Base-by-base conservation (phyloP, 106 monocot genomes). In the Phalaenopsis equestris region DNA sequence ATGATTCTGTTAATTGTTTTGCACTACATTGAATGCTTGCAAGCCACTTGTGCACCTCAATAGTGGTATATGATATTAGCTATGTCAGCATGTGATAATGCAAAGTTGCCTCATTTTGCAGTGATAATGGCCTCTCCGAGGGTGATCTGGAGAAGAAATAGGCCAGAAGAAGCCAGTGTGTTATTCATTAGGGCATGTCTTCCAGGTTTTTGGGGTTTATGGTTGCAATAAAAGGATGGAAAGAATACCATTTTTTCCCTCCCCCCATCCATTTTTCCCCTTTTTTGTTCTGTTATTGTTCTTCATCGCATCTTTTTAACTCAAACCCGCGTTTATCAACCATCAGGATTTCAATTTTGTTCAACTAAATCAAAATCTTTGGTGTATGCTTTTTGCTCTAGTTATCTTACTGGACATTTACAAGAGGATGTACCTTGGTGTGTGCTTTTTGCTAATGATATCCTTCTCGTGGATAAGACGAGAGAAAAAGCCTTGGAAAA, bases 121-220 rank as follows among this genome's bases (percentile, higher is more conserved):
- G 86, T 75, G 82, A 86, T 55, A 21, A 49, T 48, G 82, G 75
- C 10, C 3, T 65, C 43, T 86, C 79, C 6, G 86, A 82, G 42
- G 86, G 82, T 1, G 86, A 86, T 41, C 56, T 64, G 11, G 82
- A 82, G 58, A 38, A 41, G 1, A 79, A 79, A 17, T 64, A 46
- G 7, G 48, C 74, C 16, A 79, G 86, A 82, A 86, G 86, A 82
- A 82, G 86, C 38, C 75, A 86, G 42, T 86, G 86, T 79, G 82
- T 86, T n/a, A 82, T 86, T 67, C 86, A 86, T 48, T 86, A 86
- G 78, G 61, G 61, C 18, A 4, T 61, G 61, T 23, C 21, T 61
- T 61, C 61, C 2, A 21, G 3, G 3, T 61, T 61, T 61, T 61
- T 61, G 61, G 19, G 18, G 2, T 21, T 61, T 61, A 5, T 61